Base-by-base conservation (phyloP, 495 filamentous ascomycete genomes). In the Emericellopsis terricola region DNA sequence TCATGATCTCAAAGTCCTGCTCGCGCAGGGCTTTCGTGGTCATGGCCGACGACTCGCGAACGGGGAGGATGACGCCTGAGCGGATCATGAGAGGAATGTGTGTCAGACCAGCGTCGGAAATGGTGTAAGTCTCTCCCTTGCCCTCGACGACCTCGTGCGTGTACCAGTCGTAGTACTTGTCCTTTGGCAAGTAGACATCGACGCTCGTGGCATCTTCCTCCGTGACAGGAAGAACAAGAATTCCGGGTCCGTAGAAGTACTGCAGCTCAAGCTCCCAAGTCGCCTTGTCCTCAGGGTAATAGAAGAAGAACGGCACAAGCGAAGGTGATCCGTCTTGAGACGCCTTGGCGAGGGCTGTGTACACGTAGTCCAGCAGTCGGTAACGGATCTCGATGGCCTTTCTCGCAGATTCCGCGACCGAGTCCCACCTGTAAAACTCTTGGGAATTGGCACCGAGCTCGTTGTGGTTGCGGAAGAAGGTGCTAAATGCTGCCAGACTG, bases 381-480 rank as follows among this genome's bases (percentile, higher is more conserved):
- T 85, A 86, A 15, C 81, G 71, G 46, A 75, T 78, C 28, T 73
- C 69, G 49, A 87, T 83, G 34, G 71, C 73, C 46, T 74, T 79
- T 29, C 60, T 60, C 0, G 78, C 81, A 0, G 78, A 73, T 8
- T 64, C 57, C 4, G 76, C 58, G 2, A 84, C 81, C 2, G 47
- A 51, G 1, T 61, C 46, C 73, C 76, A 89, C 29, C 61, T 68
- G 56, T 91, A 93, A 46, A 82, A 80, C 44, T 93, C 84, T 52
- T 91, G 84, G 19, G 63, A 59, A 14, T 42, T 51, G 15, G 48
- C 47, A 3, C 19, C 19, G 10, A 27, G 8, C 19, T 35, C 33
- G 21, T 35, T 35, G 56, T 92, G 84, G 51, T 87, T 77, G 19
- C 84, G 75, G 60, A 74, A 91, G 62, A 93, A 93, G 1, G 82